These are phyloP conservation scores for Gypsophila paniculata DNA, from an alignment of 179 eudicot species.

Conservation along the genomic window DNA sequence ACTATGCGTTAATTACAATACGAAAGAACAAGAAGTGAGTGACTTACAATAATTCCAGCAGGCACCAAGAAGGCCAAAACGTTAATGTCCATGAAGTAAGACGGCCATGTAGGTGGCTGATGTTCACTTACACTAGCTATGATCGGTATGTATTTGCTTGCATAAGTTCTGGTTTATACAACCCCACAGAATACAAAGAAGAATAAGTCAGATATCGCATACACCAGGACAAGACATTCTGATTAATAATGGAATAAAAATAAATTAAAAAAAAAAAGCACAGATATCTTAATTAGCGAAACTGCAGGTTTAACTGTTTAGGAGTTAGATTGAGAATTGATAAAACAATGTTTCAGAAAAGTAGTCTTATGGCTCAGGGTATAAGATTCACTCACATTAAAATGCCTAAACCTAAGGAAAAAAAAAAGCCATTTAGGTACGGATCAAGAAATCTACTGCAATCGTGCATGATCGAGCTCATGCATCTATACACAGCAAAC, in stretches of 20 bases:
- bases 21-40: neutral
- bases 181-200: neutral
- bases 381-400: neutral
- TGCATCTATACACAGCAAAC: neutral
- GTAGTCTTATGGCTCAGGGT: neutral
- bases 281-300: neutral
- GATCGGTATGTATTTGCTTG: constrained; percentile 98
- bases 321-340: neutral
- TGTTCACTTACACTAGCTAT: constrained; percentile 99
- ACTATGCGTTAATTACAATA: neutral
- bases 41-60: constrained; percentile 93
- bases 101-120: constrained; percentile 99
- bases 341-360: neutral
- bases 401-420: neutral
- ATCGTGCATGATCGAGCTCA: neutral
- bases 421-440: neutral
- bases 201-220: constrained; percentile 3
- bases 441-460: neutral
- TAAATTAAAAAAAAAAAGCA: no score
- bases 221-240: neutral
- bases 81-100: constrained; percentile 97
- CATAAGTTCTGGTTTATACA: constrained; percentile 68
- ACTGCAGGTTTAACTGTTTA: neutral
- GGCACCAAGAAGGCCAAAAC: constrained; percentile 97
- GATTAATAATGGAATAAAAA: neutral